These are phyloP conservation scores for Podila epigama DNA, from an alignment of 192 early-diverging fungal species.

Conservation along the genomic window DNA sequence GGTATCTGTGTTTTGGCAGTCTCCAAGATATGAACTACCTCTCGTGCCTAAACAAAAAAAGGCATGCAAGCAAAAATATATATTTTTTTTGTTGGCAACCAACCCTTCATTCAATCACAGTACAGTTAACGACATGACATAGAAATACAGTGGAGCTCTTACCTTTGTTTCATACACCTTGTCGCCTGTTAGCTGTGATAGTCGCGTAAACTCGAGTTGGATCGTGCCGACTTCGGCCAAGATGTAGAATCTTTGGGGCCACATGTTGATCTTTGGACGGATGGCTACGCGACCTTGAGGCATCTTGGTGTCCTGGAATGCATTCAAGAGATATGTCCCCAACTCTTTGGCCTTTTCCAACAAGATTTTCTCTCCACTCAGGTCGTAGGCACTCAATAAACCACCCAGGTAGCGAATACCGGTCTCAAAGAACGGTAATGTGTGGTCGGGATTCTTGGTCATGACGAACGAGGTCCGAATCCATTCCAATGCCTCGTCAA, in stretches of 20 bases:
- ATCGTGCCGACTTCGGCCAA: constrained; percentile 75
- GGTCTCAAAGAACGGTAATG: constrained; percentile 79
- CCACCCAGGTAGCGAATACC: constrained; percentile 76
- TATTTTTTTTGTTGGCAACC: not conserved
- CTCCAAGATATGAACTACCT: constrained; percentile 64
- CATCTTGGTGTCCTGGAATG: constrained; percentile 52
- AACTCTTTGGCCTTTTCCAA: constrained; percentile 71
- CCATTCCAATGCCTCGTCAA: constrained; percentile 68
- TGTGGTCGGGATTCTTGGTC: constrained; percentile 19
- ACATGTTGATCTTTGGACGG: not conserved
- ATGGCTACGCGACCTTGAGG: not conserved
- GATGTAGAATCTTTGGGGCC: not conserved
- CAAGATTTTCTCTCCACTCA: constrained; percentile 68
- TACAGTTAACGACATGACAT: not conserved
- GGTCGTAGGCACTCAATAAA: constrained; percentile 79
- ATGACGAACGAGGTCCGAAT: constrained; percentile 58
- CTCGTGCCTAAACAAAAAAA: constrained; percentile 55
- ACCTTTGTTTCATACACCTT: constrained; percentile 65
- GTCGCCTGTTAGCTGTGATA: constrained; percentile 78
- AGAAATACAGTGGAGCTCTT: not conserved
- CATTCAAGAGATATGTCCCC: constrained; percentile 68
- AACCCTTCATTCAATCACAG: not conserved
- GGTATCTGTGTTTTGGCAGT: constrained; percentile 43
- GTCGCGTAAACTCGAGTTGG: constrained; percentile 80
- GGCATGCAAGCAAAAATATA: not conserved